phyloP scores from a whole-genome alignment of 2,329 filamentous ascomycete genomes.

The Scedosporium dehoogii region DNA sequence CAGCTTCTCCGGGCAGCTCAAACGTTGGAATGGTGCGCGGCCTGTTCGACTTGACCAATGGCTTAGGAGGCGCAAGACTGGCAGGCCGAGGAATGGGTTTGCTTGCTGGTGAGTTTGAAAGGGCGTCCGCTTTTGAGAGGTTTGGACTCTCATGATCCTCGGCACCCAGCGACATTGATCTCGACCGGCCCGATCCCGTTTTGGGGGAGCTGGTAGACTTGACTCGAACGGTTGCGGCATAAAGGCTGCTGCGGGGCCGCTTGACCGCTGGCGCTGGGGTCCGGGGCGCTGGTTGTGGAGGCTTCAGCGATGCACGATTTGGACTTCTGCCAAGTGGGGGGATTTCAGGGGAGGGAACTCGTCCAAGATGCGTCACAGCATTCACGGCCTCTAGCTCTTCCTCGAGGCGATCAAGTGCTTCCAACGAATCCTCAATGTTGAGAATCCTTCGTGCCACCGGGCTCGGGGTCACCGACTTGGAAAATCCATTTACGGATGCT shows the following conservation, averaged over 20 bases:
- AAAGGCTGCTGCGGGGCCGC: conserved; percentile 20
- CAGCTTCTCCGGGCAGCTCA: conserved; percentile 53
- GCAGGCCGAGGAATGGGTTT: conserved; percentile 23
- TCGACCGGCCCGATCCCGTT: conserved; percentile 30
- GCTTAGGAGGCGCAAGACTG: conserved; percentile 35
- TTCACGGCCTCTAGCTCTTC: conserved; percentile 48
- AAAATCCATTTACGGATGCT: neutral
- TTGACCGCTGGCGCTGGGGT: conserved; percentile 11
- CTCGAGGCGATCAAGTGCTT: conserved; percentile 51
- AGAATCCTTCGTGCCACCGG: neutral
- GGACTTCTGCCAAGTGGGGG: neutral
- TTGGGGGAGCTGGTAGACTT: conserved; percentile 27
- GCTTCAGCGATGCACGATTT: neutral
- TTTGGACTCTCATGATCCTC: neutral
- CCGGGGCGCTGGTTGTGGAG: neutral
- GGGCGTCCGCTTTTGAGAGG: conserved; percentile 14
- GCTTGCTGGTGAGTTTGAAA: conserved; percentile 15
- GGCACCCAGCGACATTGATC: conserved; percentile 16
- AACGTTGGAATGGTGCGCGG: conserved; percentile 45
- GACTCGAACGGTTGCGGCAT: conserved; percentile 29
- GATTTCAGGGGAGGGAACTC: conserved; percentile 20
- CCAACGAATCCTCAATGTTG: conserved; percentile 51
- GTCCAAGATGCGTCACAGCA: conserved; percentile 25
- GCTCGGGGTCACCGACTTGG: conserved; percentile 1
- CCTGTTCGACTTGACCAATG: conserved; percentile 41